Evolutionary conservation across 164 flowering plant species (phyloP).

Genomic region (Aristolochia contorta): DNA sequence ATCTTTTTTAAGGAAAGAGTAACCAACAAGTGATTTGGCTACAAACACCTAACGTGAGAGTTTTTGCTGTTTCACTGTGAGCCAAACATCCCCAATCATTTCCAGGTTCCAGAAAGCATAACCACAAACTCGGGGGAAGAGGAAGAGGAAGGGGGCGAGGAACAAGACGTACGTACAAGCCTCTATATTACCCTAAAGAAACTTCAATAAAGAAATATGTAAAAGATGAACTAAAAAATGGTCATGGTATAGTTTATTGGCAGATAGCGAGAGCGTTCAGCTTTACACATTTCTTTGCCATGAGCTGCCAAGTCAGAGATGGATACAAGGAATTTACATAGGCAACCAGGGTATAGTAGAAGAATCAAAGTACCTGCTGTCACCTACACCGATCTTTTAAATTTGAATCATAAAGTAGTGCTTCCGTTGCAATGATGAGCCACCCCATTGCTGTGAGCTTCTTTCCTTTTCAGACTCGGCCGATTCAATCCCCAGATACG

Average conservation of each 20-base stretch:
- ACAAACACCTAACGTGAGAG: no score
- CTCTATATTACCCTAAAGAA: no score
- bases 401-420: background rate
- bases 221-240: constrained; percentile 5
- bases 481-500: constrained; percentile 15
- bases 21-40: no score
- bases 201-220: background rate
- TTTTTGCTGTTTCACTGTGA: no score
- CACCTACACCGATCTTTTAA: background rate
- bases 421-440: constrained; percentile 13
- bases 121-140: no score
- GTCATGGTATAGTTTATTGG: constrained; percentile 12
- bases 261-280: constrained; percentile 7
- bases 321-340: constrained; percentile 3
- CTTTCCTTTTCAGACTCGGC: constrained; percentile 7
- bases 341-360: background rate
- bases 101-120: no score
- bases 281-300: constrained; percentile 13
- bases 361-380: background rate
- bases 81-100: no score
- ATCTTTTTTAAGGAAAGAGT: no score
- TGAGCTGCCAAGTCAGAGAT: constrained; percentile 2
- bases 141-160: no score
- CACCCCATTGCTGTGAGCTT: constrained; percentile 8
- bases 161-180: no score